These are phyloP conservation scores for Fusarium clavum DNA, from an alignment of 2,329 filamentous ascomycete species.

Conservation along the genomic window DNA sequence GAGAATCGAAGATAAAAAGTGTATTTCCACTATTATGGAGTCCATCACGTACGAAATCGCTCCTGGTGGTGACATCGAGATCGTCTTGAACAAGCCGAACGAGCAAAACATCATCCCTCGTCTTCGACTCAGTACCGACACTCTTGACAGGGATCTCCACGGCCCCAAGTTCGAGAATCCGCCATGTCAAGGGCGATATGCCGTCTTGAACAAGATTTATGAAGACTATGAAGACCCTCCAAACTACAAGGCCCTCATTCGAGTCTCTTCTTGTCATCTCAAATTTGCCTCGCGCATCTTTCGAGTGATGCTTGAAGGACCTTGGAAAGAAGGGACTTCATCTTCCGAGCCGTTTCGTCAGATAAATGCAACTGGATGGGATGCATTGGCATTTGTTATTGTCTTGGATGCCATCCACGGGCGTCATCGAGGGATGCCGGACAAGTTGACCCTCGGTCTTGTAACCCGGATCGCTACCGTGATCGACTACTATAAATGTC, in stretches of 20 bases:
- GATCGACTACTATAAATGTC: conserved; percentile 17
- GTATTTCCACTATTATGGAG: background rate
- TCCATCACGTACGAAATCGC: background rate
- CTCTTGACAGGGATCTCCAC: too few relatives aligned
- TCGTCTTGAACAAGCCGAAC: background rate
- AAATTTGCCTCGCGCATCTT: background rate
- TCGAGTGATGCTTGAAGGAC: background rate
- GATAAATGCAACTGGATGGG: background rate
- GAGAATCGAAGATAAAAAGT: too few relatives aligned
- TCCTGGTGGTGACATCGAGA: background rate
- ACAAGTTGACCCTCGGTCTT: background rate
- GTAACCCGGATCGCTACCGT: conserved; percentile 5
- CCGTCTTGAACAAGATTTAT: background rate
- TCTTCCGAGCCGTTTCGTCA: rapidly evolving
- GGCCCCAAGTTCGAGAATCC: background rate
- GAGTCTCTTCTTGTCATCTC: background rate
- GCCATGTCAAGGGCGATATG: background rate
- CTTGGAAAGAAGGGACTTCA: background rate
- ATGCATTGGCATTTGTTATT: background rate
- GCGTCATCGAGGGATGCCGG: background rate
- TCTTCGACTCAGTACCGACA: background rate
- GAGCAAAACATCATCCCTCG: background rate
- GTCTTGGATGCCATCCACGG: conserved; percentile 9
- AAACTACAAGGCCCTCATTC: background rate
- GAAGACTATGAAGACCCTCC: too few relatives aligned